These are phyloP conservation scores for Thymus mandschuricus DNA, from an alignment of 257 asterid species.

Conservation along the genomic window DNA sequence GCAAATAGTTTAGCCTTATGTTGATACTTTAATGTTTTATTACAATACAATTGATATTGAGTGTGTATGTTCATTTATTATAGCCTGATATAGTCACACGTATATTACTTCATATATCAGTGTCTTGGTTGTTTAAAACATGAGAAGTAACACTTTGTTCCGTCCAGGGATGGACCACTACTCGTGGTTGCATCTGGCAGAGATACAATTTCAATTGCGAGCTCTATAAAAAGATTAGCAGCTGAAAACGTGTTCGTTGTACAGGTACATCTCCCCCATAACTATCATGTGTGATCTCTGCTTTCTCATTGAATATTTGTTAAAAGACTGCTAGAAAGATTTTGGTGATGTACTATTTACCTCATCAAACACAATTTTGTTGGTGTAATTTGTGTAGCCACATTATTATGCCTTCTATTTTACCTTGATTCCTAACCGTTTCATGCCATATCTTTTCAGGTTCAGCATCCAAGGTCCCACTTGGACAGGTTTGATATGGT, in stretches of 20 bases:
- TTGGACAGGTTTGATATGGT: slow-evolving; percentile 95
- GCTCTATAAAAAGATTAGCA: slow-evolving; percentile 91
- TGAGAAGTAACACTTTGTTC: slow-evolving; percentile 25
- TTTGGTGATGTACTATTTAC: slow-evolving; percentile 21
- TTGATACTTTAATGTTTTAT: neutral
- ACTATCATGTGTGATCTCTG: slow-evolving; percentile 10
- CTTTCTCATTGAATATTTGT: slow-evolving; percentile 6
- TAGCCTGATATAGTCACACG: slow-evolving; percentile 1
- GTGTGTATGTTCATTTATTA: neutral
- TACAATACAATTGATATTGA: neutral
- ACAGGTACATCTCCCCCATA: slow-evolving; percentile 58
- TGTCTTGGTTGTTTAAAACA: slow-evolving; percentile 28
- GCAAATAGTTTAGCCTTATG: neutral
- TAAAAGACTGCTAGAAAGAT: slow-evolving; percentile 14
- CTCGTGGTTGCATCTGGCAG: slow-evolving; percentile 98
- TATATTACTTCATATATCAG: neutral
- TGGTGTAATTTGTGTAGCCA: neutral
- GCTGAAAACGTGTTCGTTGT: slow-evolving; percentile 87
- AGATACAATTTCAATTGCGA: slow-evolving; percentile 90
- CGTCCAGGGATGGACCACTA: slow-evolving; percentile 94
- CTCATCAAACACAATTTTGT: slow-evolving; percentile 18
- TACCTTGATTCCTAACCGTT: slow-evolving; percentile 6
- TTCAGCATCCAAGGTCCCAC: slow-evolving; percentile 96
- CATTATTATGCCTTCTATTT: slow-evolving; percentile 12
- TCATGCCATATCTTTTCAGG: slow-evolving; percentile 55